phyloP scores from a whole-genome alignment of 2,329 filamentous ascomycete genomes.

The Aspergillus candidus region DNA sequence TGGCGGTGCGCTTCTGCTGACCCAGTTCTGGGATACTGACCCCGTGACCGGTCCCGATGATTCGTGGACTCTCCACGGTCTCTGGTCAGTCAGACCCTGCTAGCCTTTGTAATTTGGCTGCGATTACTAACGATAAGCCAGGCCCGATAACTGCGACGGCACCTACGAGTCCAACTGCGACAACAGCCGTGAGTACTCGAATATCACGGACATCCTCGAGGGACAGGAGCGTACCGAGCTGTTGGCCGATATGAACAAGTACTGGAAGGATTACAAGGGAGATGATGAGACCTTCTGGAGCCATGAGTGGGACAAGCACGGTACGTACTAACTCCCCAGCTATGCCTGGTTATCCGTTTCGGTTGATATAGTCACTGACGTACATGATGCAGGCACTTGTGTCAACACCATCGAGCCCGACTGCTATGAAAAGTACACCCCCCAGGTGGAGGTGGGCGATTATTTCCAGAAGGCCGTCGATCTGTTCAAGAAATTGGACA shows the following conservation, averaged over 20 bases:
- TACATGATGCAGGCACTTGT: slow-evolving; percentile 48
- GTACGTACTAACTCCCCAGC: slow-evolving; percentile 6
- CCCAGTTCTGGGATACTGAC: slow-evolving; percentile 56
- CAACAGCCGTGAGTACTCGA: slow-evolving; percentile 47
- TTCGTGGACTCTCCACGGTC: slow-evolving; percentile 54
- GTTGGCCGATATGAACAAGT: slow-evolving; percentile 53
- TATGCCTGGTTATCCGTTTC: too few species aligned
- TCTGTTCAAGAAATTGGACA: slow-evolving; percentile 51
- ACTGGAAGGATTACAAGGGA: slow-evolving; percentile 54
- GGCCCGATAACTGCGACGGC: slow-evolving; percentile 52
- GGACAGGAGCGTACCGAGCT: slow-evolving; percentile 46
- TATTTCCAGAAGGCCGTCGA: slow-evolving; percentile 52
- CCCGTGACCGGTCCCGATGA: slow-evolving; percentile 50
- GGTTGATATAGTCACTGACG: too few species aligned
- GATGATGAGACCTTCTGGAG: slow-evolving; percentile 58
- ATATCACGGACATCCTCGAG: slow-evolving; percentile 52
- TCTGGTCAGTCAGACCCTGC: slow-evolving; percentile 39
- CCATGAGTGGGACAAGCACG: slow-evolving; percentile 68
- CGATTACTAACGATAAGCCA: slow-evolving; percentile 11
- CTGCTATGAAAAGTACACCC: slow-evolving; percentile 55
- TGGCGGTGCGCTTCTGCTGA: slow-evolving; percentile 52
- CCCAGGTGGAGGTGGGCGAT: slow-evolving; percentile 53
- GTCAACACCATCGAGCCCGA: slow-evolving; percentile 60
- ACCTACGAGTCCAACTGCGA: slow-evolving; percentile 54
- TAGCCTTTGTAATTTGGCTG: neutral